Base-by-base conservation (phyloP, 257 asterid genomes). In the Gentiana straminea region DNA sequence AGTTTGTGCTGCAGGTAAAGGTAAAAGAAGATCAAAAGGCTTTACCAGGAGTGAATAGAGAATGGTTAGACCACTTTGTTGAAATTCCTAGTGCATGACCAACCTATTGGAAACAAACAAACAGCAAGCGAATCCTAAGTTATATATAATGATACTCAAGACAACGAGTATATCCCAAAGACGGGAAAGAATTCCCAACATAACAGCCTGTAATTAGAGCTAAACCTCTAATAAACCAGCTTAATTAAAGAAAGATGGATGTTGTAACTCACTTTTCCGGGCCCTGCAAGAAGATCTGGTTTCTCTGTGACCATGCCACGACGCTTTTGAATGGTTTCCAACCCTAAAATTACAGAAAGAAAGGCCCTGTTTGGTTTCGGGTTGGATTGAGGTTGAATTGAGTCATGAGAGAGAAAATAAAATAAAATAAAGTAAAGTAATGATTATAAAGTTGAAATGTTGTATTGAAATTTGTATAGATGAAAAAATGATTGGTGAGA, bases 81-180 rank as follows among this genome's bases (percentile, higher is more conserved):
- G 98, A 76, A 59, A 92, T 61, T 60, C 97, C 98, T 70, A 87
- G 47, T 0, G 97, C 98, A 66, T 88, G 95, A 34, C 98, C 97
- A 70, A 24, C 95, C 98, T 91, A 24, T 64, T 53, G 44, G 58
- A 60, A 49, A 63, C 24, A 24, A 24, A 54, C 6, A 51, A 49
- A 63, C 45, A 35, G 7, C 15, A 2, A 50, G 33, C 36, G 24
- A 49, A 36, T 48, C 8, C 4, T 9, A 33, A 24, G 43, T 35
- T 53, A 51, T 15, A 15, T 15, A 15, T 15, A 15, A 15, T 15
- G 24, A 15, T 15, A 15, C 24, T 15, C 24, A 15, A 15, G 24
- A 15, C 24, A 24, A 24, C 24, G 24, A 24, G 24, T 24, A 24
- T 24, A 24, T 24, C 24, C 24, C 24, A 24, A 24, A 24, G 24